phyloP scores from a whole-genome alignment of 1,284 basidiomycete genomes.

The Spongispora temasekensis region DNA sequence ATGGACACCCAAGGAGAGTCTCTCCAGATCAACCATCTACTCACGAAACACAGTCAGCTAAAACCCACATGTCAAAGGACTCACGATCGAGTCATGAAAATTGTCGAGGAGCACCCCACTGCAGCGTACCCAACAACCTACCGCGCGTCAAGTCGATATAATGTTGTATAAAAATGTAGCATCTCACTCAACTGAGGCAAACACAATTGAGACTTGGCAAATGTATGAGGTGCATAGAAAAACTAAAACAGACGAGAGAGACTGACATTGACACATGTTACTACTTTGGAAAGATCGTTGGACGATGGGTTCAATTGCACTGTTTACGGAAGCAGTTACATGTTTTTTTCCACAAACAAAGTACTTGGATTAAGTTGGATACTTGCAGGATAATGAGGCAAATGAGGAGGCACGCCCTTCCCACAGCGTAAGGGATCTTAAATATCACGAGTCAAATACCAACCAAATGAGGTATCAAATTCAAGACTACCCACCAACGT shows the following conservation, averaged over 20 bases:
- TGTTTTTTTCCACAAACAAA: background rate
- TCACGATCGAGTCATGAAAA: conserved; percentile 30
- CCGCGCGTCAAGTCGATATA: background rate
- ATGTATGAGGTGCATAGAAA: conserved; percentile 1
- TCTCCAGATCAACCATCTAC: no score
- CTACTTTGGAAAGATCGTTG: background rate
- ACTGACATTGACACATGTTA: conserved; percentile 18
- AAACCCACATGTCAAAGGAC: conserved; percentile 15
- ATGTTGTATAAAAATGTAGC: background rate
- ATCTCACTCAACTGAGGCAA: conserved; percentile 8
- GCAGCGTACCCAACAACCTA: conserved; percentile 8
- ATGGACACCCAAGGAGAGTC: no score
- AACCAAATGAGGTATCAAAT: background rate
- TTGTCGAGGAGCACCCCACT: conserved; percentile 24
- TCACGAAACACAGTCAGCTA: no score
- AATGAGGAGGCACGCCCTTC: conserved; percentile 12
- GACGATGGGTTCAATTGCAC: background rate
- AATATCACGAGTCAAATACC: background rate
- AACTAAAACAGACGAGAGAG: background rate
- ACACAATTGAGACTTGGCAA: conserved; percentile 1
- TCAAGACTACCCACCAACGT: conserved; percentile 18
- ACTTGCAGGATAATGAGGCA: conserved; percentile 18
- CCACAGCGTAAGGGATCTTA: conserved; percentile 26
- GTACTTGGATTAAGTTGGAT: background rate
- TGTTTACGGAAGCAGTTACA: conserved; percentile 2